phyloP scores from a whole-genome alignment of 140 eudicot species.

The Flaveria floridana region DNA sequence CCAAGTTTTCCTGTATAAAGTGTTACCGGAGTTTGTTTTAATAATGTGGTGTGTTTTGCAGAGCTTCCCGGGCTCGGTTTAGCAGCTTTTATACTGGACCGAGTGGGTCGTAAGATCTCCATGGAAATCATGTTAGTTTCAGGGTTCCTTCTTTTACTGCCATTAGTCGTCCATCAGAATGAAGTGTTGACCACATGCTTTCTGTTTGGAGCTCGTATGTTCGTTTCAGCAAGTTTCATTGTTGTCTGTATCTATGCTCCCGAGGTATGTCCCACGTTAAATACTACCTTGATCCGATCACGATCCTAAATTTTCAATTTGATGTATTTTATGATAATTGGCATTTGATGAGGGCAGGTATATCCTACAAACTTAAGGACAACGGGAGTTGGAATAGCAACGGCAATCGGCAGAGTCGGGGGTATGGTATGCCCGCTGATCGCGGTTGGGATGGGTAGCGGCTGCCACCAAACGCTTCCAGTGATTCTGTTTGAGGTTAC shows the following conservation, averaged over 20 bases:
- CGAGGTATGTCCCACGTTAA: slow-evolving; percentile 45
- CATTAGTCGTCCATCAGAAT: slow-evolving; percentile 54
- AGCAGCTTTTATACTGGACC: slow-evolving; percentile 67
- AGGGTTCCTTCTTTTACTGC: slow-evolving; percentile 53
- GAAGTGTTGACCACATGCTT: slow-evolving; percentile 47
- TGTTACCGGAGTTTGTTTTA: slow-evolving; percentile 11
- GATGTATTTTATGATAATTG: too few relatives aligned
- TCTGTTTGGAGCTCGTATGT: slow-evolving; percentile 88
- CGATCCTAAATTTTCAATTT: background rate
- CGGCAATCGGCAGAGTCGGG: slow-evolving; percentile 77
- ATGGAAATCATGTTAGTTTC: slow-evolving; percentile 63
- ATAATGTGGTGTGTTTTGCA: slow-evolving; percentile 30
- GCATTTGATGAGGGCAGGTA: slow-evolving; percentile 35
- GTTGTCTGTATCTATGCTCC: slow-evolving; percentile 74
- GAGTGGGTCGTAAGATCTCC: slow-evolving; percentile 75
- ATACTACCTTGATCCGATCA: background rate
- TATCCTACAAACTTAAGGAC: slow-evolving; percentile 83
- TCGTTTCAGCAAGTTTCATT: slow-evolving; percentile 65
- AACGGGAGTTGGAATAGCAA: slow-evolving; percentile 82
- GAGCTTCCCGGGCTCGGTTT: slow-evolving; percentile 82
- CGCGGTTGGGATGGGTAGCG: slow-evolving; percentile 63
- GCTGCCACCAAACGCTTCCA: slow-evolving; percentile 68
- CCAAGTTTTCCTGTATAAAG: background rate
- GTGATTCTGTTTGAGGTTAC: slow-evolving; percentile 57
- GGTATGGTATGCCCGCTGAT: slow-evolving; percentile 89